Evolutionary conservation across 1,284 basidiomycete species (phyloP), one percentile per base, ranked within the genome.

Genomic region (Boletus calvinii): DNA sequence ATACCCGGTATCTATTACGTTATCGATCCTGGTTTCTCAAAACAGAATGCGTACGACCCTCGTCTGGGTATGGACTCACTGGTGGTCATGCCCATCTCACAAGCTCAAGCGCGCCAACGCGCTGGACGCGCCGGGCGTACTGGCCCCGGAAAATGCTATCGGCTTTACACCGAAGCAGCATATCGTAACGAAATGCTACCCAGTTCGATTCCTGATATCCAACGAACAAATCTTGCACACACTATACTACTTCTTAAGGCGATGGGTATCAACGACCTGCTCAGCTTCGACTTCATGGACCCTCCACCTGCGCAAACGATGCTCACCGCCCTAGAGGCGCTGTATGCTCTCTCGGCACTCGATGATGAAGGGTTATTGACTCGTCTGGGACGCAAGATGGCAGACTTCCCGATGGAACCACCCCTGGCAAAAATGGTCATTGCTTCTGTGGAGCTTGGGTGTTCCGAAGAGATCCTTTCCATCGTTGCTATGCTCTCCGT

Each of bases 211-310:
- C 96, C 96, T 4, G 96, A 99, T 70, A 98, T 99, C 60, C 96
- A 98, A 70, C 83, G 96, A 20, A 95, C 94, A 57, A 98, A 98
- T 71, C 72, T 99, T 59, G 84, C 95, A 4, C 82, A 87, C 46
- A 98, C 95, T 1, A 98, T 99, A 65, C 74, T 99, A 17, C 90
- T 94, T 73, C 79, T 99, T 56, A 99, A 99, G 69, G 95, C 97
- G 3, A 98, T 99, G 95, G 97, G 97, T 31, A 85, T 99, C 74
- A 99, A 99, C 66, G 95, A 99, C 68, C 76, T 99, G 18, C 85
- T 99, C 58, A 92, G 93, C 70, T 99, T 99, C 70, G 96, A 98
- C 71, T 99, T 98, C 68, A 98, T 99, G 96, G 97, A 99, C 70
- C 94, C 96, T 1, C 97, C 97, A 29, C 95, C 96, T 0, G 90